These are phyloP conservation scores for Lojkania enalia DNA, from an alignment of 2,329 filamentous ascomycete genomes.

Conservation along the genomic window DNA sequence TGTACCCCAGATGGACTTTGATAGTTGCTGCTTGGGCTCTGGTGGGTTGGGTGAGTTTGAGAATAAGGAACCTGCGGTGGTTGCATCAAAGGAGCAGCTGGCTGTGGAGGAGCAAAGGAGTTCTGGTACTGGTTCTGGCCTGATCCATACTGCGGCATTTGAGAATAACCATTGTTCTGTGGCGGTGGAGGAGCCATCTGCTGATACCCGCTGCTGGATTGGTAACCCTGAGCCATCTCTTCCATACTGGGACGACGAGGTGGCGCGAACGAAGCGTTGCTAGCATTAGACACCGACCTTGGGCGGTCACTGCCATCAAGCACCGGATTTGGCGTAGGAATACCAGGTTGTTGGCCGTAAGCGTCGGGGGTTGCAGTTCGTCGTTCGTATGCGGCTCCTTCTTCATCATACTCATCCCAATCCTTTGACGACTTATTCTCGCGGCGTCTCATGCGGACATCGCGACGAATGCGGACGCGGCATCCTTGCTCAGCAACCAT, in stretches of 20 bases:
- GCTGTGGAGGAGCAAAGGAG: conserved; percentile 38
- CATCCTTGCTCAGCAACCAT: conserved; percentile 96
- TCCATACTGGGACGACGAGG: conserved; percentile 51
- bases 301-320: conserved; percentile 54
- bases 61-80: conserved; percentile 38
- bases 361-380: conserved; percentile 56
- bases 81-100: conserved; percentile 44
- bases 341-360: conserved; percentile 48
- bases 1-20: conserved; percentile 38
- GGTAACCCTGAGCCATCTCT: conserved; percentile 49
- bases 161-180: conserved; percentile 44
- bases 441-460: conserved; percentile 87
- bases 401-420: conserved; percentile 67
- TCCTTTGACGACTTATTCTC: conserved; percentile 70
- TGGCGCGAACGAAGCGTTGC: conserved; percentile 43
- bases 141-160: conserved; percentile 44
- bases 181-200: conserved; percentile 49
- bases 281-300: conserved; percentile 64
- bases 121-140: conserved; percentile 40
- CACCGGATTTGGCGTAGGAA: conserved; percentile 27
- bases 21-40: no score
- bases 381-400: conserved; percentile 55
- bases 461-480: conserved; percentile 90
- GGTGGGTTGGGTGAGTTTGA: conserved; percentile 29
- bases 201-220: conserved; percentile 39